Evolutionary conservation across 441 rosid species (phyloP).

Genomic region (Adansonia madagascariensis): DNA sequence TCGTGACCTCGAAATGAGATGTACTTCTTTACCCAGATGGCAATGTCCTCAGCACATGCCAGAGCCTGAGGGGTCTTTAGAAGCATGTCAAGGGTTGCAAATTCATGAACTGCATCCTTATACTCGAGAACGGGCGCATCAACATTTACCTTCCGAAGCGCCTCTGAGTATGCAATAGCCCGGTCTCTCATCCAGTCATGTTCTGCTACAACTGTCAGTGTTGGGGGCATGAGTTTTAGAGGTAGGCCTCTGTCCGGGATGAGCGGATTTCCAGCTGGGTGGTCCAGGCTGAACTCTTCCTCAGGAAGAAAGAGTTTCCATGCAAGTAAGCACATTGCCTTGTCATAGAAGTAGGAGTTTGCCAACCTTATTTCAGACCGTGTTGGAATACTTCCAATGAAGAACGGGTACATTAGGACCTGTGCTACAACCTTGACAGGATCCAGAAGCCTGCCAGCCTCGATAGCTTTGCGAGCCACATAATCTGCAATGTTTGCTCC

Average conservation of each 20-base stretch:
- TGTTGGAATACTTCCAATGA: conserved; percentile 79
- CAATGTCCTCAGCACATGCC: conserved; percentile 88
- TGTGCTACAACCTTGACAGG: conserved; percentile 94
- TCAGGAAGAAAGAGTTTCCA: conserved; percentile 90
- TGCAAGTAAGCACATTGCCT: conserved; percentile 72
- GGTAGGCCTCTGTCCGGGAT: conserved; percentile 77
- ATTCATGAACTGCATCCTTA: conserved; percentile 93
- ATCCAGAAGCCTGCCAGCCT: conserved; percentile 69
- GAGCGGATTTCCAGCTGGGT: conserved; percentile 85
- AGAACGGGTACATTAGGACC: conserved; percentile 87
- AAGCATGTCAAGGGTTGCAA: conserved; percentile 92
- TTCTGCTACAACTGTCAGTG: conserved; percentile 88
- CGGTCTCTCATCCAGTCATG: conserved; percentile 98
- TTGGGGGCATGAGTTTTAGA: conserved; percentile 87
- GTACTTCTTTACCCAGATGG: conserved; percentile 91
- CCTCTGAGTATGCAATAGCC: conserved; percentile 92
- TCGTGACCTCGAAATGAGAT: conserved; percentile 86
- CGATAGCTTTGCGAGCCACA: conserved; percentile 80
- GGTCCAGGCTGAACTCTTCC: conserved; percentile 82
- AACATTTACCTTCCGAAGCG: conserved; percentile 82
- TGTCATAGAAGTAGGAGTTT: conserved; percentile 88
- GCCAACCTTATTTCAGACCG: conserved; percentile 88
- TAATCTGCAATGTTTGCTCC: conserved; percentile 89
- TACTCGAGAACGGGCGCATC: conserved; percentile 92
- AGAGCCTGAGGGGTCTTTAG: conserved; percentile 85